phyloP scores from a whole-genome alignment of 805 yeast genomes.

The Monosporozyma unispora region DNA sequence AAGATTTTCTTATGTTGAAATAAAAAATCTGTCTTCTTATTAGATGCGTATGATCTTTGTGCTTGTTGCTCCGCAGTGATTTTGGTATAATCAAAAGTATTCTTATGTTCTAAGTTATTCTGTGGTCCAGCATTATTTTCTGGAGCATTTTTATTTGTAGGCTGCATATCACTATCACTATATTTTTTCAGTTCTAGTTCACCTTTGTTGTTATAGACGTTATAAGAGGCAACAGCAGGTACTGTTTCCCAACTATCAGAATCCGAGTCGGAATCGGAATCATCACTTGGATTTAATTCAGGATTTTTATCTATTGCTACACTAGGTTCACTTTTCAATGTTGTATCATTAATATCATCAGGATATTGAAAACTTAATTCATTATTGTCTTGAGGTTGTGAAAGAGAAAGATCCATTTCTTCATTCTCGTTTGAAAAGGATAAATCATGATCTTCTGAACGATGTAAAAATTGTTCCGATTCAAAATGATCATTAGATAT shows the following conservation, averaged over 20 bases:
- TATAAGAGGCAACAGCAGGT: constrained; percentile 69
- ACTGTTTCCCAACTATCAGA: constrained; percentile 73
- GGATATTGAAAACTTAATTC: background rate
- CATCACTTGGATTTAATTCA: background rate
- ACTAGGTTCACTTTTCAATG: background rate
- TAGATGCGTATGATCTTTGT: constrained; percentile 49
- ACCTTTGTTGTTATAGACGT: constrained; percentile 76
- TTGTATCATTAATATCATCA: background rate
- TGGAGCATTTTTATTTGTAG: constrained; percentile 15
- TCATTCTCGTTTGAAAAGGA: background rate
- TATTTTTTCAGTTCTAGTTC: constrained; percentile 40
- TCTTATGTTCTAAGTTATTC: background rate
- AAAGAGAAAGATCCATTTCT: background rate
- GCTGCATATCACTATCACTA: constrained; percentile 4
- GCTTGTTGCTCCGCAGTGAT: constrained; percentile 84
- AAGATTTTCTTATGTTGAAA: constrained; percentile 33
- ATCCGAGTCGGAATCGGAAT: constrained; percentile 14
- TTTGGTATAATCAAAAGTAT: constrained; percentile 64
- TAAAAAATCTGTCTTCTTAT: constrained; percentile 47
- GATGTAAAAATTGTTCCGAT: background rate
- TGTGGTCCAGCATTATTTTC: background rate
- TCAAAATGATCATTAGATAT: background rate
- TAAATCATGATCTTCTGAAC: background rate
- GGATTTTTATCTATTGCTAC: background rate
- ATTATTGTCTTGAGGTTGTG: background rate